A percentile compares a stretch with the other conserved stretches of the same genome.
Evolutionary conservation across 495 filamentous ascomycete genomes (phyloP).

Genomic region (Trichoderma reesei): DNA sequence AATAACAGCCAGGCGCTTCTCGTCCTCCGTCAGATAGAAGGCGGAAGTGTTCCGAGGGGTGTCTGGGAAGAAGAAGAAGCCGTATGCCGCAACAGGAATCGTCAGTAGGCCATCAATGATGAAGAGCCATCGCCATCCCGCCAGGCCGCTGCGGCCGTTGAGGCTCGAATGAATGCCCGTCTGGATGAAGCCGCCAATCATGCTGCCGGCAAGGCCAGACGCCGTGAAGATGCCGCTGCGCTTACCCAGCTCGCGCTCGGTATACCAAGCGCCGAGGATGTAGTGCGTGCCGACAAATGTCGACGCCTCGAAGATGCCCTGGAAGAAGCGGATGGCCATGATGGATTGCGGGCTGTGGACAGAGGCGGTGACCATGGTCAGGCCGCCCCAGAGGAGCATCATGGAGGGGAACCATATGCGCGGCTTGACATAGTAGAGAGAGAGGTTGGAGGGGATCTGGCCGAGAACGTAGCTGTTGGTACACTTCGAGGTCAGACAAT

Average conservation of each 20-base stretch:
- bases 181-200: constrained; percentile 41
- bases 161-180: constrained; percentile 42
- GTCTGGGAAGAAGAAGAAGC: constrained; percentile 51
- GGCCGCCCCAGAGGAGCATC: constrained; percentile 49
- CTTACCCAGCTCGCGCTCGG: constrained; percentile 52
- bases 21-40: constrained; percentile 36
- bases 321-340: constrained; percentile 60
- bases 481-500: not conserved
- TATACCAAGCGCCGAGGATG: constrained; percentile 61
- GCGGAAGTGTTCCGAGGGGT: constrained; percentile 45
- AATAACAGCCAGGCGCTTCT: constrained; percentile 36
- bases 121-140: constrained; percentile 61
- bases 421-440: constrained; percentile 46
- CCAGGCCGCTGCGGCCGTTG: constrained; percentile 37
- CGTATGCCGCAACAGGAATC: constrained; percentile 45
- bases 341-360: constrained; percentile 41
- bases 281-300: constrained; percentile 58
- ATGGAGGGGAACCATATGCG: constrained; percentile 51
- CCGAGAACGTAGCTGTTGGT: constrained; percentile 37
- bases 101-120: constrained; percentile 45
- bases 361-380: constrained; percentile 45
- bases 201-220: constrained; percentile 42
- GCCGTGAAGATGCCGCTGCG: constrained; percentile 46
- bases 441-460: constrained; percentile 51
- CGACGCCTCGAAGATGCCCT: constrained; percentile 49